phyloP scores from a whole-genome alignment of 2,329 filamentous ascomycete genomes.

The Arthroderma uncinatum region DNA sequence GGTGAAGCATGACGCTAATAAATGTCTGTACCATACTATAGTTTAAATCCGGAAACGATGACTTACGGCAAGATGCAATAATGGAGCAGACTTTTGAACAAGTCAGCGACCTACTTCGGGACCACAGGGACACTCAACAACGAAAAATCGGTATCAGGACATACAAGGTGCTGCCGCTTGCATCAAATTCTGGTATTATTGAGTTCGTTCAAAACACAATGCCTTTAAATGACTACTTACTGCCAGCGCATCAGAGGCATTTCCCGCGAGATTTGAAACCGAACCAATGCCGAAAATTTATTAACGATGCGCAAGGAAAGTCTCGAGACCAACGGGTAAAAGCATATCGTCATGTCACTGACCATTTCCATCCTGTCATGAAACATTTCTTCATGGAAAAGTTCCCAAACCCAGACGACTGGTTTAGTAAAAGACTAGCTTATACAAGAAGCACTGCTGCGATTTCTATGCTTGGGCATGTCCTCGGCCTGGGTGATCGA shows the following conservation, averaged over 20 bases:
- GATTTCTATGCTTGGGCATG: slow-evolving; percentile 87
- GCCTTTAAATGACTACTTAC: slow-evolving; percentile 80
- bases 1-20: slow-evolving; percentile 9
- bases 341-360: slow-evolving; percentile 65
- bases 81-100: slow-evolving; percentile 99
- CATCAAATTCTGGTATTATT: slow-evolving; percentile 75
- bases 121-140: slow-evolving; percentile 76
- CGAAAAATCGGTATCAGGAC: slow-evolving; percentile 83
- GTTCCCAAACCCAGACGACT: slow-evolving; percentile 88
- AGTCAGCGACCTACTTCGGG: slow-evolving; percentile 78
- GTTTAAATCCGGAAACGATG: slow-evolving; percentile 91
- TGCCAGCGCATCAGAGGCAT: slow-evolving; percentile 80
- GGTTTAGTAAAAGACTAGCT: slow-evolving; percentile 79
- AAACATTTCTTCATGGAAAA: slow-evolving; percentile 94
- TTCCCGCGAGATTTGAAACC: slow-evolving; percentile 73
- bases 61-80: slow-evolving; percentile 90
- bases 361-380: slow-evolving; percentile 84
- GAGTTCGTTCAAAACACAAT: slow-evolving; percentile 94
- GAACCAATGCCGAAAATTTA: slow-evolving; percentile 65
- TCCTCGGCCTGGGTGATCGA: slow-evolving; percentile 83
- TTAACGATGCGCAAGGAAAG: slow-evolving; percentile 59
- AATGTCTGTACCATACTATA: slow-evolving; percentile 19
- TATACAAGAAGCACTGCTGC: slow-evolving; percentile 91
- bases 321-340: slow-evolving; percentile 59
- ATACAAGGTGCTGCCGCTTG: slow-evolving; percentile 91